These are phyloP conservation scores for Cenococcum geophilum DNA, from an alignment of 495 filamentous ascomycete species.

Conservation along the genomic window DNA sequence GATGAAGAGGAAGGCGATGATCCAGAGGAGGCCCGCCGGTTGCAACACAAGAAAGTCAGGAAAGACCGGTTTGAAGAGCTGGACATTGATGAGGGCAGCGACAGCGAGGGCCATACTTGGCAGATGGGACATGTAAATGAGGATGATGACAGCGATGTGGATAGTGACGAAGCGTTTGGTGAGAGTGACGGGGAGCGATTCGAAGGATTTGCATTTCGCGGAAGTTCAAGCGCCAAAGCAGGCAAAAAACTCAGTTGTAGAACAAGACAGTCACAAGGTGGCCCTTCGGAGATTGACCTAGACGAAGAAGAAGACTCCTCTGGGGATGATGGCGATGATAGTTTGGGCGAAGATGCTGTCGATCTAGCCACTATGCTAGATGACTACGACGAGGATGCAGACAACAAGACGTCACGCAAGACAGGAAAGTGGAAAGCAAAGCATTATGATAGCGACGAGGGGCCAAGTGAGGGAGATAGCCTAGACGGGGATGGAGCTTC, in stretches of 20 bases:
- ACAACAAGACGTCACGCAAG: conserved; percentile 36
- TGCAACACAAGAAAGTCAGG: conserved; percentile 40
- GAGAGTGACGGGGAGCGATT: conserved; percentile 50
- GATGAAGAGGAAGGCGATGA: conserved; percentile 52
- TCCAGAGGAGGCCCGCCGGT: conserved; percentile 16
- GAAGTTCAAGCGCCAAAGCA: conserved; percentile 19
- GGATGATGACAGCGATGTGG: conserved; percentile 52
- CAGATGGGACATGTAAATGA: conserved; percentile 62
- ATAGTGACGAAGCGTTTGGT: conserved; percentile 91
- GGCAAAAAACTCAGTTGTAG: conserved; percentile 29
- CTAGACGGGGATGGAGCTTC: conserved; percentile 40
- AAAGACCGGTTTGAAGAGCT: conserved; percentile 36
- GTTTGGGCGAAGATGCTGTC: conserved; percentile 74
- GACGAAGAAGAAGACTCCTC: conserved; percentile 47
- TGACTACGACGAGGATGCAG: conserved; percentile 48
- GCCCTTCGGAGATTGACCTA: conserved; percentile 51
- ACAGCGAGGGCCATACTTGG: conserved; percentile 88
- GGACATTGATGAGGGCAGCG: conserved; percentile 54
- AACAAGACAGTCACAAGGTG: conserved; percentile 21
- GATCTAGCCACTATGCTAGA: conserved; percentile 79
- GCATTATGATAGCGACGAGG: conserved; percentile 33
- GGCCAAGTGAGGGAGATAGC: conserved; percentile 48
- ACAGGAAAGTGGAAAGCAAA: conserved; percentile 30
- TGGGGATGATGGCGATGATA: conserved; percentile 53
- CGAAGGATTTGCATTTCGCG: conserved; percentile 38